Percentiles rank a stretch among this genome's conserved stretches.
Conservation (phyloP, 1,284 basidiomycete genomes). For the Trametes polyzona region DNA sequence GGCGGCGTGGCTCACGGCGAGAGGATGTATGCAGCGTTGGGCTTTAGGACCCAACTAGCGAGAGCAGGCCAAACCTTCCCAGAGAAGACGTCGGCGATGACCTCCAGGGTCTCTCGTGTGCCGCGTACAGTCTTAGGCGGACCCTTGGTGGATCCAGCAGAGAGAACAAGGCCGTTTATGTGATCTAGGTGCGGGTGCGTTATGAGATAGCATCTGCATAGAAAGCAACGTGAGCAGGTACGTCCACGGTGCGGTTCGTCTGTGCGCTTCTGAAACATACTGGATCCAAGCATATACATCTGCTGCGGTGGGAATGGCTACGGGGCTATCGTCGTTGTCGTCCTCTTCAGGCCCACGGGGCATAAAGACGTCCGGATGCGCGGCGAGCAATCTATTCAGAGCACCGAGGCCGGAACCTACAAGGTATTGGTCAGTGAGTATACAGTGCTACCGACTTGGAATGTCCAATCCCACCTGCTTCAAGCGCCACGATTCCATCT, state of each 20-base stretch:
- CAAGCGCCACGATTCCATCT: slow-evolving; percentile 71
- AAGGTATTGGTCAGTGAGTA: not conserved
- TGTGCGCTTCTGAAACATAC: slow-evolving; percentile 40
- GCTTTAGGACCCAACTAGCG: slow-evolving; percentile 70
- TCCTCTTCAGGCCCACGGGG: slow-evolving; percentile 24
- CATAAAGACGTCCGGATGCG: slow-evolving; percentile 55
- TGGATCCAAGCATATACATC: slow-evolving; percentile 64
- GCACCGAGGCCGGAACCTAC: slow-evolving; percentile 75
- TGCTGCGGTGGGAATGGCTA: slow-evolving; percentile 41
- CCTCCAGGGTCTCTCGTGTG: slow-evolving; percentile 61
- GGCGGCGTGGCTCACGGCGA: slow-evolving; percentile 43
- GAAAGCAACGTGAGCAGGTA: not conserved
- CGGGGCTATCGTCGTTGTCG: slow-evolving; percentile 24
- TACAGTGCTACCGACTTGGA: not conserved
- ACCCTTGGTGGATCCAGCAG: slow-evolving; percentile 72
- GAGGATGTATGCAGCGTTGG: slow-evolving; percentile 57
- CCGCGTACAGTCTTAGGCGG: slow-evolving; percentile 68
- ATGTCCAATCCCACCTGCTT: slow-evolving; percentile 58
- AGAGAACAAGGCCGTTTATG: slow-evolving; percentile 73
- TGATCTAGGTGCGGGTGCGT: slow-evolving; percentile 87
- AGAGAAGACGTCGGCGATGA: slow-evolving; percentile 75
- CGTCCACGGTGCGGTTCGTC: not conserved
- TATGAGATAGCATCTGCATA: slow-evolving; percentile 67
- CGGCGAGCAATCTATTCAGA: slow-evolving; percentile 54
- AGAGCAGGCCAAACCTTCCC: slow-evolving; percentile 84